These are phyloP conservation scores for Russula sp. DNA, from an alignment of 768 basidiomycete genomes.

Conservation along the genomic window DNA sequence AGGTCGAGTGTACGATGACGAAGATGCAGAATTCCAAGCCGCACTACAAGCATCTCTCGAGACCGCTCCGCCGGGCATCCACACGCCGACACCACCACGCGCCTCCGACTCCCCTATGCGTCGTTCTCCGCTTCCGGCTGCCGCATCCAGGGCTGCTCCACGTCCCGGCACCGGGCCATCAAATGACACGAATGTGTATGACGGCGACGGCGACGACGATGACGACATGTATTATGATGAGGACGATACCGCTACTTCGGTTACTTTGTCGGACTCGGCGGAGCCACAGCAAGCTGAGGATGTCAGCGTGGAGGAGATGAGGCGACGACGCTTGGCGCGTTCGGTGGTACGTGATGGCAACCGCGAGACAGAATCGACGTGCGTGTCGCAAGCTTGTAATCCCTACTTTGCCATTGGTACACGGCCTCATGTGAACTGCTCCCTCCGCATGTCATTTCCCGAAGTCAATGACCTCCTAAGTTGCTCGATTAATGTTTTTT, in stretches of 20 bases:
- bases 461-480: neutral
- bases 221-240: neutral
- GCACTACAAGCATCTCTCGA: slow-evolving; percentile 82
- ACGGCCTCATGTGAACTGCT: neutral
- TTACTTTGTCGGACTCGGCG: slow-evolving; percentile 21
- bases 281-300: slow-evolving; percentile 5
- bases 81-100: slow-evolving; percentile 34
- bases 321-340: slow-evolving; percentile 37
- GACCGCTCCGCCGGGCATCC: slow-evolving; percentile 53
- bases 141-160: slow-evolving; percentile 5
- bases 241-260: slow-evolving; percentile 18
- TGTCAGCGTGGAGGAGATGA: slow-evolving; percentile 36
- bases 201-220: neutral
- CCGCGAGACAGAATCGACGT: no score
- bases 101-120: slow-evolving; percentile 13
- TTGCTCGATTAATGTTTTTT: neutral
- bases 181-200: neutral
- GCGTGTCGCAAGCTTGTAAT: no score
- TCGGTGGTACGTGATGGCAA: slow-evolving; percentile 29
- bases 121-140: slow-evolving; percentile 12
- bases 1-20: slow-evolving; percentile 72
- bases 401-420: neutral
- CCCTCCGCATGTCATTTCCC: neutral
- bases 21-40: slow-evolving; percentile 83
- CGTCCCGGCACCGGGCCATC: neutral